Percentiles rank a stretch among this genome's conserved stretches.
phyloP scores from a whole-genome alignment of 2,329 filamentous ascomycete species.

The Didymella pinodella region DNA sequence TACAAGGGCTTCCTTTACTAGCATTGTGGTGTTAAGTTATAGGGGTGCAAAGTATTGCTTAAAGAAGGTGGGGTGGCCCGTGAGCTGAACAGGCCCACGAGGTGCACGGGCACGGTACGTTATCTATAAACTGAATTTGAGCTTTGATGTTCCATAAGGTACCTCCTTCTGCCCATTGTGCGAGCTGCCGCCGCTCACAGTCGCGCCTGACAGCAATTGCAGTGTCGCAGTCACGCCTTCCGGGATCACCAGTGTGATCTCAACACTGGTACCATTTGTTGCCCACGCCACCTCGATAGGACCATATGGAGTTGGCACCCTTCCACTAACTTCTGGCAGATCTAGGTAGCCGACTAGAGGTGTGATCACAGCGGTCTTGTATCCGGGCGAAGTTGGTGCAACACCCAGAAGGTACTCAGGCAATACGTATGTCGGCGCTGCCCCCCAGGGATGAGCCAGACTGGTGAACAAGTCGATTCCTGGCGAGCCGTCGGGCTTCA shows the following conservation, averaged over 20 bases:
- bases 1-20: too few species aligned
- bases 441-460: conserved; percentile 56
- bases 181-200: not conserved
- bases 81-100: too few species aligned
- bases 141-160: conserved; percentile 2
- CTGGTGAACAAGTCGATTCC: conserved; percentile 56
- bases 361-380: conserved; percentile 10
- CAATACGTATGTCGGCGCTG: conserved; percentile 56
- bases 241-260: not conserved
- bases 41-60: too few species aligned
- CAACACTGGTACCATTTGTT: not conserved
- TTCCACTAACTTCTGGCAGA: conserved; percentile 2
- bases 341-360: conserved; percentile 5
- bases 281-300: conserved; percentile 10
- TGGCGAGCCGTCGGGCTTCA: conserved; percentile 50
- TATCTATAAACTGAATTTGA: not conserved
- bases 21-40: too few species aligned
- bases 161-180: not conserved
- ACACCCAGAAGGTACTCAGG: conserved; percentile 32
- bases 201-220: not conserved
- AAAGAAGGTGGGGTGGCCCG: too few species aligned
- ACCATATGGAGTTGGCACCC: conserved; percentile 1
- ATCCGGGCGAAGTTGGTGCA: conserved; percentile 18
- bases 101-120: too few species aligned
- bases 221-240: conserved; percentile 1